Evolutionary conservation across 306 rosid species (phyloP), one percentile per base, ranked within the genome.

Genomic region (Psophocarpus tetragonolobus): DNA sequence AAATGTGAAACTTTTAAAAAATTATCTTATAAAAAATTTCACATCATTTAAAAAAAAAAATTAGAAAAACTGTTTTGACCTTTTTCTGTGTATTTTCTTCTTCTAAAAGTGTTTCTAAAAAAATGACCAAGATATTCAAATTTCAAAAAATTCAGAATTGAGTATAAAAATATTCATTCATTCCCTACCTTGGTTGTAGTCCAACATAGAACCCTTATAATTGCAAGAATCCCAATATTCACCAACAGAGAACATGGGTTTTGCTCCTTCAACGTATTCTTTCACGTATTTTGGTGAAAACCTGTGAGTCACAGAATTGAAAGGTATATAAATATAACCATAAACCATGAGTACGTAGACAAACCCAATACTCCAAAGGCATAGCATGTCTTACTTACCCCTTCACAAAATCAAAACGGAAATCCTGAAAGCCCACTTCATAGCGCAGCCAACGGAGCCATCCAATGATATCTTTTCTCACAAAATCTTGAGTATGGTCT

Each of bases 171-270:
- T 18, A 20, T 7, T 48, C 33, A 24, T 36, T 54, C n/a, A 54
- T 23, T 1, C 15, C 33, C 7, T 10, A 92, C 98, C 98, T 88
- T 95, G 97, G 84, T 95, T 92, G 78, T 88, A 87, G 84, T 90
- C 98, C 85, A 95, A 85, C 45, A n/a, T 72, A 69, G 77, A 65
- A 71, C 87, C 91, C 50, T 58, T 80, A 76, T 95, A 95, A 82
- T 85, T 92, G 90, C 97, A 95, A 74, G 97, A 82, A 89, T 92
- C 96, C 96, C 97, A 95, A 64, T 71, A 89, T 63, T 95, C 98
- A 73, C 98, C 98, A 35, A 92, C 91, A 79, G 88, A 80, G 84
- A 92, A 92, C 64, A 88, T 24, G 54, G 98, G 97, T 83, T 87
- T 95, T 65, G 96, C 92, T 84, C 88, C 97, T 74, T 88, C 95